Evolutionary conservation across 371 early-diverging fungal genomes (phyloP), one percentile per base, ranked within the genome.

Genomic region (Gilbertella persicaria): DNA sequence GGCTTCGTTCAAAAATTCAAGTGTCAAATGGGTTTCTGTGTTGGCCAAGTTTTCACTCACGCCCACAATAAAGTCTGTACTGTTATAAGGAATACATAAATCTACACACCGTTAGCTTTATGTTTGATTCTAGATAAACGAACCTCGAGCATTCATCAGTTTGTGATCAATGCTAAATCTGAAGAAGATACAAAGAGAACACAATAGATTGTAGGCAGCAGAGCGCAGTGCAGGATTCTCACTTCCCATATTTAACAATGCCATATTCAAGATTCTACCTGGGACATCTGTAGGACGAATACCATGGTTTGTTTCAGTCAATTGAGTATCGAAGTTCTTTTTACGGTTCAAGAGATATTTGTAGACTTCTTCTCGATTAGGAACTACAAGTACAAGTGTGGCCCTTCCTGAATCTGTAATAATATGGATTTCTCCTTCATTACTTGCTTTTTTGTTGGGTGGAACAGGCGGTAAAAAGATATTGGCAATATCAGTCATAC

Each of bases 251-350:
- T 93, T 94, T 26, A 92, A 71, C 55, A 96, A 61, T n/a, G 94
- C 92, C 82, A 95, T 93, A 54, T 92, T 94, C 37, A 96, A 71
- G 35, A 96, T 72, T 16, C 92, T 89, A 3, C 94, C 96, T 0
- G 95, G 92, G 1, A 94, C 93, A 73, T 94, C 94, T 6, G 82
- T 74, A 3, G 95, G 94, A 26, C 90, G 80, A 40, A 95, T 85
- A 10, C 78, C 77, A 41, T 90, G 78, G 36, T 86, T 81, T 1
- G 67, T 66, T 14, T 83, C 67, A 17, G 81, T 79, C 0, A 77
- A 60, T 12, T 86, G 84, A 29, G 79, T 80, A 33, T 86, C 78
- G 38, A 80, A 62, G 26, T 82, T 71, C 46, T 86, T 84, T 5
- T 90, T 84, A 51, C 75, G 71, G 39, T 85, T 78, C 21, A 93